These are phyloP conservation scores for Populus pruinosa DNA, from an alignment of 345 rosid species.

Conservation along the genomic window DNA sequence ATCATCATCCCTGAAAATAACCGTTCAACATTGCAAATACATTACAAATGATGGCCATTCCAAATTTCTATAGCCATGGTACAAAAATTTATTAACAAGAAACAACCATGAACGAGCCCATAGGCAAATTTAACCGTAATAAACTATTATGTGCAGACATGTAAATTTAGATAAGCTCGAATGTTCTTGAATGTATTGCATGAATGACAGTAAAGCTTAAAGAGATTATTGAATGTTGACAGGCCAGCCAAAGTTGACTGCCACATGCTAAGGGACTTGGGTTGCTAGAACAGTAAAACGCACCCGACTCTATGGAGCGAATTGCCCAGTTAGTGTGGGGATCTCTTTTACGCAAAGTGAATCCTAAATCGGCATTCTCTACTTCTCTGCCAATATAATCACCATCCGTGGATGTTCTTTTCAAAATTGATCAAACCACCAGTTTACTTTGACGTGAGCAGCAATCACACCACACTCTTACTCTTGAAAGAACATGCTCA, in stretches of 20 bases:
- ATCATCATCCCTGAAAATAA: too few species aligned
- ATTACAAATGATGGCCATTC: too few species aligned
- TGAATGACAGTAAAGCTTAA: background rate
- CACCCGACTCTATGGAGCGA: background rate
- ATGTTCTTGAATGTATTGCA: too few species aligned
- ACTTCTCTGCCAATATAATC: background rate
- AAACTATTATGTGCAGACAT: background rate
- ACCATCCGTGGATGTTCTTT: background rate
- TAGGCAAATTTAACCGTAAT: background rate
- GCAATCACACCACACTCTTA: background rate
- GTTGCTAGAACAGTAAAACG: background rate
- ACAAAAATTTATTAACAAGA: too few species aligned
- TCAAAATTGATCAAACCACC: background rate
- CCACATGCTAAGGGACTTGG: background rate
- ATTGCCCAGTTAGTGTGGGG: background rate
- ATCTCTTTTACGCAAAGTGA: background rate
- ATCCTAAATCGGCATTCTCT: background rate
- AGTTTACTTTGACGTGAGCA: background rate
- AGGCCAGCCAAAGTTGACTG: background rate
- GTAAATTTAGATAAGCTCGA: background rate
- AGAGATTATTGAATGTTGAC: background rate
- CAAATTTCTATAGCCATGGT: too few species aligned
- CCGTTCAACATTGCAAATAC: too few species aligned
- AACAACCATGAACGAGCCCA: background rate
- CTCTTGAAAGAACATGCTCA: background rate